Percentiles rank a stretch among this genome's conserved stretches.
These are phyloP conservation scores for Pichia sp. DNA, from an alignment of 1,139 yeast genomes.

Conservation along the genomic window DNA sequence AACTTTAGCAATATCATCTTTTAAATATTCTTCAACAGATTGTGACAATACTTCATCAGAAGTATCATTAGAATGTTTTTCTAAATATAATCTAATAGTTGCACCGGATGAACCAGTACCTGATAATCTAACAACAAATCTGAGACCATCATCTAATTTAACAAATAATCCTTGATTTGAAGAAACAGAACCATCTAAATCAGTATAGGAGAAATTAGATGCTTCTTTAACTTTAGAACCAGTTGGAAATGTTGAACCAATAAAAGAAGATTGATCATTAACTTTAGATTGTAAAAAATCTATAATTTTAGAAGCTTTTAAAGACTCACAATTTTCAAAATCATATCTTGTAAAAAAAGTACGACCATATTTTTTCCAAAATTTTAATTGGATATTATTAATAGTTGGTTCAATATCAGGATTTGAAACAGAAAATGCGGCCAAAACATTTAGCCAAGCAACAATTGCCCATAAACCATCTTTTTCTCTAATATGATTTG, in stretches of 20 bases:
- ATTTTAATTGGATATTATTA: conserved; percentile 70
- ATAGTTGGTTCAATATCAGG: conserved; percentile 56
- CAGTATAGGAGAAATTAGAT: conserved; percentile 89
- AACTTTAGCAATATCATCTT: conserved; percentile 55
- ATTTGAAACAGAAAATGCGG: conserved; percentile 60
- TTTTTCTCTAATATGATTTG: conserved; percentile 94
- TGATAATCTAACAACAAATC: conserved; percentile 85
- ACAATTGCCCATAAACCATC: conserved; percentile 97
- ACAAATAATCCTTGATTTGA: conserved; percentile 87
- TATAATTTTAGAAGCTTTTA: conserved; percentile 69
- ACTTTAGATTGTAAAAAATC: conserved; percentile 45
- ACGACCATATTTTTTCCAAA: conserved; percentile 93
- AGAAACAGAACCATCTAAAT: conserved; percentile 88
- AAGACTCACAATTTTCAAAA: conserved; percentile 73
- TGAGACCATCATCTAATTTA: conserved; percentile 73
- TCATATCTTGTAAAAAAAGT: conserved; percentile 97
- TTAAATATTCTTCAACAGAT: conserved; percentile 66
- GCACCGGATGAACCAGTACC: conserved; percentile 99
- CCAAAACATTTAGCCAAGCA: conserved; percentile 95
- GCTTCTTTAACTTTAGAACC: conserved; percentile 58
- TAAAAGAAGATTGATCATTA: conserved; percentile 28
- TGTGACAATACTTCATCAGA: conserved; percentile 36
- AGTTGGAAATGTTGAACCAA: conserved; percentile 38
- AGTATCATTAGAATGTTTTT: conserved; percentile 65
- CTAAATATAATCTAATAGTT: conserved; percentile 88